Evolutionary conservation across 2,329 filamentous ascomycete species (phyloP), one percentile per base, ranked within the genome.

Genomic region (Colletotrichum camelliae): DNA sequence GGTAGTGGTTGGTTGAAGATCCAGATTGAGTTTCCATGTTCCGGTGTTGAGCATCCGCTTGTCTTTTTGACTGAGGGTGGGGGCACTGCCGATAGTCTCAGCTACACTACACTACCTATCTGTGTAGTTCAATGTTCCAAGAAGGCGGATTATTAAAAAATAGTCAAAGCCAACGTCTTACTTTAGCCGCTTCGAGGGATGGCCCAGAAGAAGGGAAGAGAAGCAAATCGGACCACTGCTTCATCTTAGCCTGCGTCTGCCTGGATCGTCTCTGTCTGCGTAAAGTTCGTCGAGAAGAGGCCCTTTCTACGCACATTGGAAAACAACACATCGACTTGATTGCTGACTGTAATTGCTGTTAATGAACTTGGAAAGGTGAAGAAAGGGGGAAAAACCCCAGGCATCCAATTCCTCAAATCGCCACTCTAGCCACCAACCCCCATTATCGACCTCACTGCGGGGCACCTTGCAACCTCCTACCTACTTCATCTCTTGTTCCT

Each of bases 401-500:
- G 55, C 55, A 29, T 48, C 9, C 39, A n/a, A 48, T 48, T 48
- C 10, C 18, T 33, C 27, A 35, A 60, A 37, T 72, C 60, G 72
- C 68, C 68, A 72, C 67, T 55, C 18, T 48, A 52, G 68, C 68
- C 48, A 66, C 68, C n/a, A 48, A 10, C 18, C 39, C 21, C 31
- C 27, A 27, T 67, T 48, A 21, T 43, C 55, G 69, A 72, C 69
- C 57, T 58, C 43, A 64, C 31, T 72, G 73, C 73, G 73, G 73
- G 73, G 62, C 73, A 43, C 62, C 62, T 43, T 72, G 72, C 48
- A 62, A 67, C 69, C 69, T 70, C 73, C 27, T 57, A 62, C 61
- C 27, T 57, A 62, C 61, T 67, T 57, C 62, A 39, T 67, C 35
- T 61, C 58, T 74, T 72, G 55, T 72, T 72, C n/a, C 67, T 74